These are phyloP conservation scores for Mediolabrus comicus DNA, from an alignment of 108 stramenopile species.

Conservation along the genomic window DNA sequence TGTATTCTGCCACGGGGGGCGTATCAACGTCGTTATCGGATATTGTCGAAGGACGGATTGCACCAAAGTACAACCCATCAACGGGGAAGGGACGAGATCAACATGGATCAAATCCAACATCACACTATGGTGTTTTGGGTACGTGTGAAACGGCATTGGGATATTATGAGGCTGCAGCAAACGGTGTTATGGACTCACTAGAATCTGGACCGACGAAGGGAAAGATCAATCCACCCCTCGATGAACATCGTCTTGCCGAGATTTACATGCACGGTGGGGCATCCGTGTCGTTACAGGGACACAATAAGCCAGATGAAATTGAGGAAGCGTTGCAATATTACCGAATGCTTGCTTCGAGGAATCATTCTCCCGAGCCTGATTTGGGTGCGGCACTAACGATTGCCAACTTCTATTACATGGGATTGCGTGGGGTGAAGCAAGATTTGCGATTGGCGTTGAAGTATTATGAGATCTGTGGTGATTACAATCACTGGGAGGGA, in stretches of 20 bases:
- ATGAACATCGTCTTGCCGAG: conserved; percentile 70
- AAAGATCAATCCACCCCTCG: conserved; percentile 71
- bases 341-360: conserved; percentile 60
- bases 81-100: conserved; percentile 7
- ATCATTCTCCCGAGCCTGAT: conserved; percentile 51
- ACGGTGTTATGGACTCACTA: conserved; percentile 75
- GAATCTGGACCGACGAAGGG: conserved; percentile 61
- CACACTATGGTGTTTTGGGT: conserved; percentile 48
- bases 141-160: conserved; percentile 68
- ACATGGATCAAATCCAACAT: conserved; percentile 16
- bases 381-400: conserved; percentile 66
- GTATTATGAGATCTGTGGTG: conserved; percentile 78
- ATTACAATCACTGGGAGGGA: conserved; percentile 69
- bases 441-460: conserved; percentile 72
- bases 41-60: not conserved
- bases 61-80: conserved; percentile 9
- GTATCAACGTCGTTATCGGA: not conserved
- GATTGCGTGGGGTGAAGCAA: conserved; percentile 73
- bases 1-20: conserved; percentile 41
- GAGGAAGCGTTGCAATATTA: conserved; percentile 86
- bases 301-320: conserved; percentile 83
- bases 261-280: conserved; percentile 84
- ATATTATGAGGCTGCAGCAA: conserved; percentile 81
- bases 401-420: conserved; percentile 73
- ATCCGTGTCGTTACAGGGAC: conserved; percentile 53